Evolutionary conservation across 805 yeast genomes (phyloP).

Genomic region (Candida chilensis): DNA sequence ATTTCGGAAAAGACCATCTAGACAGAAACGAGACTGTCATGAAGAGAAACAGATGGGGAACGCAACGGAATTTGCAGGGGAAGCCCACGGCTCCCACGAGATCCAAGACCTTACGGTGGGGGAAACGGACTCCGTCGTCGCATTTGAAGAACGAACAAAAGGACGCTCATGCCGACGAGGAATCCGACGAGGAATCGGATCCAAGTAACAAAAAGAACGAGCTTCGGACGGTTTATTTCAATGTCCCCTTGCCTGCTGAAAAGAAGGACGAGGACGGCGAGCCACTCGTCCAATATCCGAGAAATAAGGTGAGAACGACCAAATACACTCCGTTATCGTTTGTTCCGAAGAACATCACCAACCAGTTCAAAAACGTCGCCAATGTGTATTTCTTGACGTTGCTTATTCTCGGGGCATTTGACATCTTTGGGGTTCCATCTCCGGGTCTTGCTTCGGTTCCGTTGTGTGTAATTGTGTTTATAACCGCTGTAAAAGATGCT

Average conservation of each 20-base stretch:
- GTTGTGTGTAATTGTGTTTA: slow-evolving; percentile 64
- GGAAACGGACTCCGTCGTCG: slow-evolving; percentile 5
- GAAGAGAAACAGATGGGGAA: slow-evolving; percentile 86
- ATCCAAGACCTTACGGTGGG: slow-evolving; percentile 51
- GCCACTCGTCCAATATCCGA: slow-evolving; percentile 31
- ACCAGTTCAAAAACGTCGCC: slow-evolving; percentile 52
- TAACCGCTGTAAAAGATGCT: slow-evolving; percentile 72
- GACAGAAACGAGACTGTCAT: slow-evolving; percentile 40
- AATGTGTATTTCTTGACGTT: slow-evolving; percentile 48
- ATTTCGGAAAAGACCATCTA: too few species aligned
- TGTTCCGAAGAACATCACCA: slow-evolving; percentile 43
- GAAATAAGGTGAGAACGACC: slow-evolving; percentile 55
- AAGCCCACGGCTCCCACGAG: slow-evolving; percentile 46
- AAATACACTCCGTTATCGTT: slow-evolving; percentile 53
- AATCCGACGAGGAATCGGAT: slow-evolving; percentile 11
- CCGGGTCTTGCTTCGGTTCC: slow-evolving; percentile 79
- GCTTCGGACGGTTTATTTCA: slow-evolving; percentile 5
- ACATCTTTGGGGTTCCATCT: slow-evolving; percentile 63
- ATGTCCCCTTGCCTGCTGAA: slow-evolving; percentile 1
- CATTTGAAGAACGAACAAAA: slow-evolving; percentile 3
- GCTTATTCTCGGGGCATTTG: slow-evolving; percentile 39
- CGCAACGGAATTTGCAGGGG: slow-evolving; percentile 70
- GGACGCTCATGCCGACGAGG: slow-evolving; percentile 7
- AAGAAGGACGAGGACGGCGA: too few species aligned
- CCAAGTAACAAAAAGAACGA: slow-evolving; percentile 10